Evolutionary conservation across 2,329 filamentous ascomycete genomes (phyloP).

Genomic region (Colletotrichum navitas): DNA sequence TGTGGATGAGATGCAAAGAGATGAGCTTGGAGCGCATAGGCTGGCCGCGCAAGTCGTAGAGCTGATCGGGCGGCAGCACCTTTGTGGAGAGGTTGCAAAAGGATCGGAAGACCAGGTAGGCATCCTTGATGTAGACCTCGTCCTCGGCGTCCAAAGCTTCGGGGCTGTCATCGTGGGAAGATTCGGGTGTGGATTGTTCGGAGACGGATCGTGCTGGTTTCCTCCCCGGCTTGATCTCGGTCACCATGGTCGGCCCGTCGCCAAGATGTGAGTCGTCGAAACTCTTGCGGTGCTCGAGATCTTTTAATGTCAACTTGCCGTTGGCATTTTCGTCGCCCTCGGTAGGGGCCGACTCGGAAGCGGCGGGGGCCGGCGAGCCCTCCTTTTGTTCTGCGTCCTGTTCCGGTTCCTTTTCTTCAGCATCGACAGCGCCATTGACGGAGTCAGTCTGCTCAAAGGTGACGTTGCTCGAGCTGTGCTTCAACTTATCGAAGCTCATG

Average conservation of each 20-base stretch:
- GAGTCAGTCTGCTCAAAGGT: conserved; percentile 63
- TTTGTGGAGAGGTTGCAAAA: conserved; percentile 99
- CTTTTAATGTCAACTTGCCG: conserved; percentile 75
- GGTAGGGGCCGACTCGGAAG: conserved; percentile 47
- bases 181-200: conserved; percentile 68
- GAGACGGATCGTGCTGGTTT: conserved; percentile 62
- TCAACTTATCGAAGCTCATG: conserved; percentile 66
- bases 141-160: conserved; percentile 81
- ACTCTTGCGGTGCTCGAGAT: conserved; percentile 75
- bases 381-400: conserved; percentile 45
- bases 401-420: conserved; percentile 56
- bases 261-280: conserved; percentile 77
- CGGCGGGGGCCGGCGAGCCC: conserved; percentile 42
- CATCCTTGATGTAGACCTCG: conserved; percentile 96
- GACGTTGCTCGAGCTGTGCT: conserved; percentile 64
- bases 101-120: conserved; percentile 95
- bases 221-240: conserved; percentile 65
- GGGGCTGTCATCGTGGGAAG: conserved; percentile 65
- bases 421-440: conserved; percentile 49
- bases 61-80: conserved; percentile 86
- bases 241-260: conserved; percentile 76
- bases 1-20: conserved; percentile 95
- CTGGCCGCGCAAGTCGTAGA: conserved; percentile 92
- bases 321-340: conserved; percentile 50
- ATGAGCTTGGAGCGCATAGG: conserved; percentile 98